Percentiles rank a stretch among this genome's conserved stretches.
Evolutionary conservation across 78 protist species (phyloP).

Genomic region (Dictyostelium brefeldianum): DNA sequence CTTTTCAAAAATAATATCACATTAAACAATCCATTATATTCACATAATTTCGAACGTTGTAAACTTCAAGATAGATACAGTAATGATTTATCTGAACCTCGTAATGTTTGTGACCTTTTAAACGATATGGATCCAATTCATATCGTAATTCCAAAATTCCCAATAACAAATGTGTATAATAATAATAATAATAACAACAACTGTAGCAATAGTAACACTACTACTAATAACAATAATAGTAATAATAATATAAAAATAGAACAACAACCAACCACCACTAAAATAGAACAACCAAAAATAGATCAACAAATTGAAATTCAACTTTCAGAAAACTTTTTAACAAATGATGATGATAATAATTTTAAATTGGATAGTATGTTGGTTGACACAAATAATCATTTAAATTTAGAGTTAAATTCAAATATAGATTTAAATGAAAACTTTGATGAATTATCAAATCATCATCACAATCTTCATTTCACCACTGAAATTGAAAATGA

Average conservation of each 20-base stretch:
- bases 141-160: constrained; percentile 4
- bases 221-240: too few relatives aligned
- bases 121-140: constrained; percentile 16
- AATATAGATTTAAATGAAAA: not conserved
- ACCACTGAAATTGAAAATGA: not conserved
- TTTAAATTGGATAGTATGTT: constrained; percentile 8
- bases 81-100: constrained; percentile 30
- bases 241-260: not conserved
- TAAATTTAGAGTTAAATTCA: not conserved
- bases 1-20: constrained; percentile 7
- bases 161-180: not conserved
- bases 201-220: not conserved
- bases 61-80: constrained; percentile 13
- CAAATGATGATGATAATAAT: constrained; percentile 11
- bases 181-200: too few relatives aligned
- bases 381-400: not conserved
- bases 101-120: constrained; percentile 10
- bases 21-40: constrained; percentile 22
- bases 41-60: not conserved
- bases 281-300: not conserved
- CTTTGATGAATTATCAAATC: constrained; percentile 1
- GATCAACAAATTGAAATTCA: not conserved
- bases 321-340: not conserved
- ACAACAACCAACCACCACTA: not conserved
- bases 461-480: constrained; percentile 1